Evolutionary conservation across 371 early-diverging fungal genomes (phyloP).

Genomic region (Parasitella parasitica): DNA sequence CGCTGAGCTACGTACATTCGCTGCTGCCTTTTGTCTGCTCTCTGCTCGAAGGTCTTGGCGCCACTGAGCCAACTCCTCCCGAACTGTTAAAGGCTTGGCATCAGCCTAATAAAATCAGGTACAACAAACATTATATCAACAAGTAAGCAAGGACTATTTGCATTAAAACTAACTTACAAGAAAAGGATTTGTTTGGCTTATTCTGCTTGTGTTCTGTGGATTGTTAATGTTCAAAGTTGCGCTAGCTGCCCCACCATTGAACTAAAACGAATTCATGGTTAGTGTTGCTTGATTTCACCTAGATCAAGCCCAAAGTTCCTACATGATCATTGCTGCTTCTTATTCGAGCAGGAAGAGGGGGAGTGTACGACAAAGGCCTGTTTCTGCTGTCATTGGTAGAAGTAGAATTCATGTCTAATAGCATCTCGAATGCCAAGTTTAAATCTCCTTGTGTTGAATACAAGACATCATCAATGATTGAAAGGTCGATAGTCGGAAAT

Average conservation of each 20-base stretch:
- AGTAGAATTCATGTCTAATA: conserved; percentile 8
- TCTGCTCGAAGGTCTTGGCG: conserved; percentile 21
- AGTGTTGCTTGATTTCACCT: neutral
- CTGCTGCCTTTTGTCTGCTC: conserved; percentile 2
- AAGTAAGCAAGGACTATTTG: neutral
- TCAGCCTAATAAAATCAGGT: neutral
- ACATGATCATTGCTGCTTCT: neutral
- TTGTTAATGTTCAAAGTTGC: neutral
- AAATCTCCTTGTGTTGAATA: conserved; percentile 11
- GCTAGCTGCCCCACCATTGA: neutral
- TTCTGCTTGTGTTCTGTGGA: neutral
- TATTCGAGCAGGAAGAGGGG: neutral
- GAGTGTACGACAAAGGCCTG: neutral
- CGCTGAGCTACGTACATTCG: neutral
- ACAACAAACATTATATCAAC: neutral
- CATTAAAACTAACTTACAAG: neutral
- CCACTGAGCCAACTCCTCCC: conserved; percentile 26
- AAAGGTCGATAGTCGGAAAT: conserved; percentile 11
- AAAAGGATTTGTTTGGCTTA: neutral
- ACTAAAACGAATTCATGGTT: neutral
- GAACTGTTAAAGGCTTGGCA: conserved; percentile 19
- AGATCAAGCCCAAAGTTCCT: neutral
- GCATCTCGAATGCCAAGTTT: conserved; percentile 14
- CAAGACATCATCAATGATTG: conserved; percentile 9
- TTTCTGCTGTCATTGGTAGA: neutral